Conservation (phyloP, 2,329 filamentous ascomycete species). For the Verticillium zaregamsianum region DNA sequence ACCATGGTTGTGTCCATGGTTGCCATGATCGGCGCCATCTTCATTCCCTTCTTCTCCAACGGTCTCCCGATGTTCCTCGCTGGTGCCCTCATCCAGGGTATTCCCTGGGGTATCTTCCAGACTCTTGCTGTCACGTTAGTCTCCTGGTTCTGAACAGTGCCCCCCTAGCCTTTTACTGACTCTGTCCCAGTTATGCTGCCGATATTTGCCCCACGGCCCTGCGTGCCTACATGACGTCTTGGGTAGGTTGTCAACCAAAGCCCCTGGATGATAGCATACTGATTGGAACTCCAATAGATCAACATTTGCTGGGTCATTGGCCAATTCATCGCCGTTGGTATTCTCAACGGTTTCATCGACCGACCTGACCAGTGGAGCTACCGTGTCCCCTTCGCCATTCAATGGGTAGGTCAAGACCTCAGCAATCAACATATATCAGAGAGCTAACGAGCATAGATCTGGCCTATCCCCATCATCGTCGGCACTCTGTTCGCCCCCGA, state of each 20-base stretch:
- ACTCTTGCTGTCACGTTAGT: constrained; percentile 49
- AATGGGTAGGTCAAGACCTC: constrained; percentile 31
- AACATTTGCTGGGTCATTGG: constrained; percentile 46
- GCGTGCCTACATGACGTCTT: constrained; percentile 53
- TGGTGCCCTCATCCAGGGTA: constrained; percentile 34
- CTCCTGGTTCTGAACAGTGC: constrained; percentile 34
- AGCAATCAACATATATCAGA: not conserved
- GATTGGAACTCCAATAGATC: not conserved
- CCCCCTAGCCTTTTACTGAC: not conserved
- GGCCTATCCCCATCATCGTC: constrained; percentile 41
- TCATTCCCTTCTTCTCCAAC: constrained; percentile 48
- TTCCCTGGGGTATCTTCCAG: constrained; percentile 50
- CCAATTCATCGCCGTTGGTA: constrained; percentile 45
- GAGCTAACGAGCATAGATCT: constrained; percentile 20
- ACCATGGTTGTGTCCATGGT: constrained; percentile 44
- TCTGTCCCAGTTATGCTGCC: constrained; percentile 38
- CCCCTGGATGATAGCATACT: not conserved
- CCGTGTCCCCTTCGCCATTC: constrained; percentile 44
- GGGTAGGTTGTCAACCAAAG: constrained; percentile 18
- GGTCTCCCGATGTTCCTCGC: constrained; percentile 41
- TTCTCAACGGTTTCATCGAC: constrained; percentile 37
- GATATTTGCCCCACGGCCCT: constrained; percentile 38
- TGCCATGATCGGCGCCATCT: constrained; percentile 45
- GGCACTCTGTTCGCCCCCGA: constrained; percentile 44
- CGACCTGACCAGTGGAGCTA: constrained; percentile 42